A percentile compares a stretch with the other conserved stretches of the same genome.
phyloP scores from a whole-genome alignment of 2,329 filamentous ascomycete genomes.

The Purpureocillium lavendulum region DNA sequence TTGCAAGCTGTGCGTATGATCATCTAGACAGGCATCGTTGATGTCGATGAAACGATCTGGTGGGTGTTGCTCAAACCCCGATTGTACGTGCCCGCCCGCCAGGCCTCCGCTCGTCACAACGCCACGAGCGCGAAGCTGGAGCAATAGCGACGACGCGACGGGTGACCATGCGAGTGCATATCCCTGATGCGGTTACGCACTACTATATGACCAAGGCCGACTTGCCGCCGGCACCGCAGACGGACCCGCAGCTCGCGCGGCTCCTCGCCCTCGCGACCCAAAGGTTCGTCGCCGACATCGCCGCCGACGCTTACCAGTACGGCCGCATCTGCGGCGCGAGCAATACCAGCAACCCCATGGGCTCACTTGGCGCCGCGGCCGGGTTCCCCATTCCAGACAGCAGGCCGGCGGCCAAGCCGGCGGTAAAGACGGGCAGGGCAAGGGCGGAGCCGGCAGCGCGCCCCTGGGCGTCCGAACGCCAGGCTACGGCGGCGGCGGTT shows the following conservation, averaged over 20 bases:
- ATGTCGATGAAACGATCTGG: too few relatives aligned
- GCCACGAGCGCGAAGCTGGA: too few relatives aligned
- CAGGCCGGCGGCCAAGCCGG: conserved; percentile 46
- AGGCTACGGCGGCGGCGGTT: conserved; percentile 79
- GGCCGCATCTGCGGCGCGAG: conserved; percentile 88
- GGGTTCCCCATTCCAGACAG: conserved; percentile 61
- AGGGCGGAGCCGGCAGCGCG: conserved; percentile 27
- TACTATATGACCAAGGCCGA: conserved; percentile 97
- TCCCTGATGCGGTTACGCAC: conserved; percentile 93
- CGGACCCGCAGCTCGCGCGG: conserved; percentile 81
- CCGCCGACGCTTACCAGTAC: conserved; percentile 96
- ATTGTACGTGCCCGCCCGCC: too few relatives aligned
- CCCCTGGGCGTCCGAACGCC: conserved; percentile 67
- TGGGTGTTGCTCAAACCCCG: too few relatives aligned
- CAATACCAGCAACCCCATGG: conserved; percentile 85
- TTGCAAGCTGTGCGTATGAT: too few relatives aligned
- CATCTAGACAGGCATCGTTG: too few relatives aligned
- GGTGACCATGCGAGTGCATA: too few relatives aligned
- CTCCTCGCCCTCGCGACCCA: conserved; percentile 96
- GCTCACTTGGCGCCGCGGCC: conserved; percentile 68
- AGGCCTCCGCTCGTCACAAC: too few relatives aligned
- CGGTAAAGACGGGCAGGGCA: conserved; percentile 49
- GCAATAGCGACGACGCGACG: too few relatives aligned
- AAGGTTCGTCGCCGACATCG: conserved; percentile 97
- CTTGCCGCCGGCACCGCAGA: conserved; percentile 84